Percentiles rank a stretch among this genome's conserved stretches.
Conservation (phyloP, 2,329 filamentous ascomycete genomes). For the Aspergillus pseudoglaucus region DNA sequence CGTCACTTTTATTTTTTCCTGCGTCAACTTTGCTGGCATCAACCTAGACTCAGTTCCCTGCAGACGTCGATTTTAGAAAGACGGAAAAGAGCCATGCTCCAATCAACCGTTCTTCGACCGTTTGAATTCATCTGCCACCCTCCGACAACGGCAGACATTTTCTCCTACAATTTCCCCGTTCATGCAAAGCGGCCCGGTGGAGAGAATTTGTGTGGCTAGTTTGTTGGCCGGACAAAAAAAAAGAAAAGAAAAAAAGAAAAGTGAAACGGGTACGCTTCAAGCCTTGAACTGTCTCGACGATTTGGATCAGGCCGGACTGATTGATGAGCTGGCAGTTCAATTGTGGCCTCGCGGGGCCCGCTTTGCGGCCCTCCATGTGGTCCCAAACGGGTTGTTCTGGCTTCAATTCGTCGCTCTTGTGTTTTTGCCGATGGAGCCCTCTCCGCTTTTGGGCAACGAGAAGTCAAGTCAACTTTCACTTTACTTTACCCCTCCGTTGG, state of each 20-base stretch:
- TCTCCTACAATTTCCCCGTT: slow-evolving; percentile 3
- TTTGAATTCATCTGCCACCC: not conserved
- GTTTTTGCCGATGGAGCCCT: slow-evolving; percentile 11
- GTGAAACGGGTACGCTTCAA: not conserved
- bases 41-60: slow-evolving; percentile 12
- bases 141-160: slow-evolving; percentile 7
- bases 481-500: slow-evolving; percentile 4
- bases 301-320: slow-evolving; percentile 10
- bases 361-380: slow-evolving; percentile 13
- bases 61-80: slow-evolving; percentile 7
- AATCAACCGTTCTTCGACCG: too few relatives aligned
- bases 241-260: not conserved
- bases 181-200: slow-evolving; percentile 25
- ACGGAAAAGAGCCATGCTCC: not conserved
- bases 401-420: slow-evolving; percentile 18
- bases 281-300: slow-evolving; percentile 6
- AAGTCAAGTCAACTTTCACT: not conserved
- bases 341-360: slow-evolving; percentile 15
- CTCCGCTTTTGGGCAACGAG: slow-evolving; percentile 26
- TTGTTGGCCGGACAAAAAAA: not conserved
- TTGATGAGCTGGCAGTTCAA: slow-evolving; percentile 26
- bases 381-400: slow-evolving; percentile 9
- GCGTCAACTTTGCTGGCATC: slow-evolving; percentile 19
- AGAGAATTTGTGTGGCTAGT: not conserved
- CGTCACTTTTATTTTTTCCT: slow-evolving; percentile 1